Evolutionary conservation across 2,329 filamentous ascomycete genomes (phyloP).

Genomic region (Ramularia endophylla): DNA sequence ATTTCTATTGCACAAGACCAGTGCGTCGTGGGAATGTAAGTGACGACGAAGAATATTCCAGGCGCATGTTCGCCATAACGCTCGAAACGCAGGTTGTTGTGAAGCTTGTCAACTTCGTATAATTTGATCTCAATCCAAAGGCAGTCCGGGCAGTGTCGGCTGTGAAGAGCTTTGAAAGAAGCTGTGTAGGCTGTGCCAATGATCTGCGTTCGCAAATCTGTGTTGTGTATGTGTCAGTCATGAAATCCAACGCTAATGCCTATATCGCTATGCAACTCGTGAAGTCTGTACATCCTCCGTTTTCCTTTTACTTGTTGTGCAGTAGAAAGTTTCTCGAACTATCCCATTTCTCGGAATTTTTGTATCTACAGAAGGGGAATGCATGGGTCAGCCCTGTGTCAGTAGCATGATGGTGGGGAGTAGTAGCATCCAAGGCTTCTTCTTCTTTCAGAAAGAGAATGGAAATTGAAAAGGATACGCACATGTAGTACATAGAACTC

Average conservation of each 20-base stretch:
- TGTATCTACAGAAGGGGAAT: slow-evolving; percentile 46
- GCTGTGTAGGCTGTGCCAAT: slow-evolving; percentile 20
- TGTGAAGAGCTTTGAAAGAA: slow-evolving; percentile 21
- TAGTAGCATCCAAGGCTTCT: too few species aligned
- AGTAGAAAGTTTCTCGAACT: slow-evolving; percentile 75
- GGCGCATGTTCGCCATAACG: too few species aligned
- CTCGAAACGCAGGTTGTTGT: too few species aligned
- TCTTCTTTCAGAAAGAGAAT: slow-evolving; percentile 6
- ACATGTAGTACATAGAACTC: slow-evolving; percentile 98
- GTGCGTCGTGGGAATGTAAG: too few species aligned
- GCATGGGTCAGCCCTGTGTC: slow-evolving; percentile 27
- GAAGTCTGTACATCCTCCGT: not conserved
- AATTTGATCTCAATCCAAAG: not conserved
- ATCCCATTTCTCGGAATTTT: slow-evolving; percentile 85
- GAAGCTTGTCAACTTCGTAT: too few species aligned
- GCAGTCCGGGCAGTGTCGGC: slow-evolving; percentile 17
- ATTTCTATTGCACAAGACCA: too few species aligned
- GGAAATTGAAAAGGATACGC: slow-evolving; percentile 41
- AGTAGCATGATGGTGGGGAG: slow-evolving; percentile 12
- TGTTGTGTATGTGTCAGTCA: not conserved
- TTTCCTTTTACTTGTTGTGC: slow-evolving; percentile 58
- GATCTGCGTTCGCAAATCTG: slow-evolving; percentile 25
- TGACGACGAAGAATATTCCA: too few species aligned
- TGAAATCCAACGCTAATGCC: too few species aligned
- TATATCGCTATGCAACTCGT: slow-evolving; percentile 1